Percentiles rank a stretch among this genome's conserved stretches.
Conservation (phyloP, 371 early-diverging fungal genomes). For the Actinomucor elegans region DNA sequence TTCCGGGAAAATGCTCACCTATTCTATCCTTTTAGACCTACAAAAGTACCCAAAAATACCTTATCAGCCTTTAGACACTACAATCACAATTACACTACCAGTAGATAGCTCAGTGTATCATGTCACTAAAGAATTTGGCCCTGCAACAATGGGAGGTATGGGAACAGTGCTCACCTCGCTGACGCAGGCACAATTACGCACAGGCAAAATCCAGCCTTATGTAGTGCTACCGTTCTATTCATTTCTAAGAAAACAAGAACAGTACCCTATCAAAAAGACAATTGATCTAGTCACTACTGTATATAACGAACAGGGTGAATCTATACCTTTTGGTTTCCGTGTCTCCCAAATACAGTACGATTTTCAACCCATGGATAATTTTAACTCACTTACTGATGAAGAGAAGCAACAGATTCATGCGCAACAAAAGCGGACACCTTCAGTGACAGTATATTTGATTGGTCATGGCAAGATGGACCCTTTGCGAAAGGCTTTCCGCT, state of each 20-base stretch:
- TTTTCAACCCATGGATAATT: conserved; percentile 21
- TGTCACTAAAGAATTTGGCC: conserved; percentile 66
- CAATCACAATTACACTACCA: conserved; percentile 20
- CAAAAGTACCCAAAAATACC: conserved; percentile 41
- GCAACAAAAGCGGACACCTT: background rate
- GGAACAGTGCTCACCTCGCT: conserved; percentile 63
- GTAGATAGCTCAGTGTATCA: conserved; percentile 50
- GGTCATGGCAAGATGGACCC: conserved; percentile 52
- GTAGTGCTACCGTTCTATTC: conserved; percentile 64
- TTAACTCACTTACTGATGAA: conserved; percentile 1
- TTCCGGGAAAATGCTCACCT: too few species aligned
- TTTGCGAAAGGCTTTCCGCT: conserved; percentile 51
- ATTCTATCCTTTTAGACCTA: conserved; percentile 2
- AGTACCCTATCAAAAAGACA: conserved; percentile 29
- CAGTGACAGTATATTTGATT: conserved; percentile 54
- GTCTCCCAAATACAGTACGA: conserved; percentile 44
- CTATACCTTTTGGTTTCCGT: conserved; percentile 37
- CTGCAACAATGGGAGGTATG: conserved; percentile 61
- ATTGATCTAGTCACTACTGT: conserved; percentile 45
- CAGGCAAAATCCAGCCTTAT: conserved; percentile 46
- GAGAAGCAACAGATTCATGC: conserved; percentile 7
- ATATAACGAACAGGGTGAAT: conserved; percentile 34
- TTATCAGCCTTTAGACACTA: conserved; percentile 50
- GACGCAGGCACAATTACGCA: conserved; percentile 53
- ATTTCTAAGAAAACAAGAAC: conserved; percentile 42